These are phyloP conservation scores for Kentomonas sorsogonicus DNA, from an alignment of 208 protist species.

Conservation along the genomic window DNA sequence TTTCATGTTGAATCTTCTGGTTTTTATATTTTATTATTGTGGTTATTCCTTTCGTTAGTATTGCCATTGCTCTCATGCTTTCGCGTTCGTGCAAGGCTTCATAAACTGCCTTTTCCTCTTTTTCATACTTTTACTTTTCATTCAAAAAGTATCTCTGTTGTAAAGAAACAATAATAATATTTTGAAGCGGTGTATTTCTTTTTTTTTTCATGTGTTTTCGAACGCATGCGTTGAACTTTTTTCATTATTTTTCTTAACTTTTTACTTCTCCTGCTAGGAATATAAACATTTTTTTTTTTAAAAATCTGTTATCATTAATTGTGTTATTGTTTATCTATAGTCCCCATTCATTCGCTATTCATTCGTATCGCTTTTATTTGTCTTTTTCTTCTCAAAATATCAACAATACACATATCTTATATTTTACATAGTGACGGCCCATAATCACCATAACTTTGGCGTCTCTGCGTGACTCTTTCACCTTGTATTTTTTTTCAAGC, in stretches of 20 bases:
- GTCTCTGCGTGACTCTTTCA: conserved; percentile 2
- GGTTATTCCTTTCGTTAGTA: conserved; percentile 6
- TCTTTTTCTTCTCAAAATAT: conserved; percentile 4
- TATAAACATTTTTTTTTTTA: conserved; percentile 10
- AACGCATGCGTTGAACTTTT: background rate
- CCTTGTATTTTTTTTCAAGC: background rate
- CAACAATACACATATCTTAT: background rate
- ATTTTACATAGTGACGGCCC: background rate
- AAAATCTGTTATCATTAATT: background rate
- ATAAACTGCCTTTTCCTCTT: background rate
- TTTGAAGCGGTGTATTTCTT: background rate
- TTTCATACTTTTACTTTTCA: conserved; percentile 6
- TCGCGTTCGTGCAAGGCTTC: background rate
- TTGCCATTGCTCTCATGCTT: background rate
- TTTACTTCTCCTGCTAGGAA: no score
- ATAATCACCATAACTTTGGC: no score
- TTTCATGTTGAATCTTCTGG: background rate
- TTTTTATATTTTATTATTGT: background rate
- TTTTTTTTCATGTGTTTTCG: conserved; percentile 4
- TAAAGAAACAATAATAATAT: conserved; percentile 9
- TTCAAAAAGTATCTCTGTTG: conserved; percentile 1
- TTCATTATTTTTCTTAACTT: conserved; percentile 2
- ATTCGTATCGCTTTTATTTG: conserved; percentile 11
- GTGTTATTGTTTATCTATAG: background rate
- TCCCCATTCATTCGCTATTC: background rate